These are phyloP conservation scores for Ilex asprella DNA, from an alignment of 257 asterid species.

Conservation along the genomic window DNA sequence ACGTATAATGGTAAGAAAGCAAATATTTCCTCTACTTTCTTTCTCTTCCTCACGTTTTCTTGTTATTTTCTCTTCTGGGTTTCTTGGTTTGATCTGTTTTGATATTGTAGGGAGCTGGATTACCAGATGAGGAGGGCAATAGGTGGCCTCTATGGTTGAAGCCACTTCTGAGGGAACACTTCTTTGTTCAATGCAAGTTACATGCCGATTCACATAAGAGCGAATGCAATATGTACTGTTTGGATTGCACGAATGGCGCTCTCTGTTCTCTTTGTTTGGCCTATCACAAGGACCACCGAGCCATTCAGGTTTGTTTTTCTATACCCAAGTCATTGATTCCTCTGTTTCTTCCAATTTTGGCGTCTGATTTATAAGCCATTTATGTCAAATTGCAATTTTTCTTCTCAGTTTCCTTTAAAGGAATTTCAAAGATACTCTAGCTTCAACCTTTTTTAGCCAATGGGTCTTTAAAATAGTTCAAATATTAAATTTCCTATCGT, in stretches of 20 bases:
- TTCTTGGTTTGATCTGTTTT: not conserved
- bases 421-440: not conserved
- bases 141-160: slow-evolving; percentile 20
- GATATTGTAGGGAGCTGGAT: slow-evolving; percentile 1
- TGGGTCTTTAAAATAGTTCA: not conserved
- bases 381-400: not conserved
- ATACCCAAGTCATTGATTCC: not conserved
- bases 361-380: not conserved
- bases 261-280: slow-evolving; percentile 22
- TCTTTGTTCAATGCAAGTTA: slow-evolving; percentile 20
- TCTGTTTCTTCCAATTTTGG: not conserved
- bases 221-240: slow-evolving; percentile 25
- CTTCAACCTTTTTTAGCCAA: not conserved
- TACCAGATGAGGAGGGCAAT: slow-evolving; percentile 12
- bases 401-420: not conserved
- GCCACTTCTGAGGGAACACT: slow-evolving; percentile 9
- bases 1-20: not conserved
- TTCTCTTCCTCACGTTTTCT: not conserved
- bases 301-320: slow-evolving; percentile 14
- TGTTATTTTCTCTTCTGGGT: not conserved
- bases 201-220: slow-evolving; percentile 19
- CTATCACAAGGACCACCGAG: slow-evolving; percentile 16
- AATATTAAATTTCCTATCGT: no score
- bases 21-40: not conserved
- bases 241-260: slow-evolving; percentile 16